phyloP scores from a whole-genome alignment of 352 stramenopile genomes.

The Pythium brachiatum region DNA sequence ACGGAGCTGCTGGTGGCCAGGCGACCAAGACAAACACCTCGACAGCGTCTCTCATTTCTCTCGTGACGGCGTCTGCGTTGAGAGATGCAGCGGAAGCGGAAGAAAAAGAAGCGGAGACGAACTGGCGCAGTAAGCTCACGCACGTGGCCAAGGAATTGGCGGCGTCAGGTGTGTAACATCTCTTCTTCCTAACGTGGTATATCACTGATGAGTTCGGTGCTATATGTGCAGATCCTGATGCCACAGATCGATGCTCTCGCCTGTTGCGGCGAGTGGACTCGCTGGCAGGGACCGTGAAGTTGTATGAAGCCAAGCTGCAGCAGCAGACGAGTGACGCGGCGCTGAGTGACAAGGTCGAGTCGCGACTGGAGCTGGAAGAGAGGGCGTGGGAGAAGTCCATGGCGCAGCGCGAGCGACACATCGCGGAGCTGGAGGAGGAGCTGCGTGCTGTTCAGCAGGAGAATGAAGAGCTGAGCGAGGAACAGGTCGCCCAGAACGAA shows the following conservation, averaged over 20 bases:
- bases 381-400: slow-evolving; percentile 60
- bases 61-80: slow-evolving; percentile 15
- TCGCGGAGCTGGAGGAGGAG: slow-evolving; percentile 54
- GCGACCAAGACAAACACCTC: neutral
- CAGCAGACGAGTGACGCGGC: slow-evolving; percentile 36
- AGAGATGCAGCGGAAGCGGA: neutral
- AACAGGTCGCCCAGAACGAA: slow-evolving; percentile 23
- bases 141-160: slow-evolving; percentile 14
- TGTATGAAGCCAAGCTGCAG: slow-evolving; percentile 37
- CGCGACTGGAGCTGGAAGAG: slow-evolving; percentile 54
- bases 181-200: neutral
- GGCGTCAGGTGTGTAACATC: neutral
- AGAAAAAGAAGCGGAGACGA: neutral
- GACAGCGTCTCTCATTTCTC: slow-evolving; percentile 15
- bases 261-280: slow-evolving; percentile 42
- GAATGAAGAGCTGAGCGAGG: slow-evolving; percentile 16
- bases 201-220: neutral
- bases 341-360: slow-evolving; percentile 55
- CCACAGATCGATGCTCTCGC: slow-evolving; percentile 17
- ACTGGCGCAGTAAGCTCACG: slow-evolving; percentile 13
- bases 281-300: slow-evolving; percentile 32
- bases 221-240: slow-evolving; percentile 8
- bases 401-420: slow-evolving; percentile 39
- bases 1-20: neutral
- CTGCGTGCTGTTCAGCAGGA: slow-evolving; percentile 34